phyloP scores from a whole-genome alignment of 306 rosid genomes.

The Lagenaria siceraria region DNA sequence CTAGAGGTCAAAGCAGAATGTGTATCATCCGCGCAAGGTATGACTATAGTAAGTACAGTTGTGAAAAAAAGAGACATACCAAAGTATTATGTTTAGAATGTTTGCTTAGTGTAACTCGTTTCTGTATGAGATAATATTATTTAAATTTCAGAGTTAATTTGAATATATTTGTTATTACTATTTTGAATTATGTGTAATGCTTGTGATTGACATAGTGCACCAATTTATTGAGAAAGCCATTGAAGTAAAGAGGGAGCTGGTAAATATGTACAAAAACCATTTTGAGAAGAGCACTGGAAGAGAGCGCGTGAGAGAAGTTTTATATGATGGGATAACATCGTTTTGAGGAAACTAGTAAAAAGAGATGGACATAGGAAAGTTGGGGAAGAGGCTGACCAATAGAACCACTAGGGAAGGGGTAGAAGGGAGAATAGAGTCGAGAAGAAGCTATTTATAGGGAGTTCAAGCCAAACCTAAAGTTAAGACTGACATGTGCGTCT shows the following conservation, averaged over 20 bases:
- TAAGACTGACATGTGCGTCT: too few relatives aligned
- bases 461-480: too few relatives aligned
- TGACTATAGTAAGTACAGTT: background rate
- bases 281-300: background rate
- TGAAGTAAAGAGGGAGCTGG: background rate
- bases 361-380: too few relatives aligned
- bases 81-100: background rate
- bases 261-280: background rate
- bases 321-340: background rate
- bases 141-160: background rate
- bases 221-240: background rate
- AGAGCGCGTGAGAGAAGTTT: background rate
- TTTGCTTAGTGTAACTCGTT: background rate
- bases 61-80: constrained; percentile 3
- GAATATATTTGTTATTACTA: background rate
- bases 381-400: too few relatives aligned
- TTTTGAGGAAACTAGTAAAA: background rate
- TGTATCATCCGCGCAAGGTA: background rate
- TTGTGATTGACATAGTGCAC: background rate
- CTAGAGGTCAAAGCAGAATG: constrained; percentile 7
- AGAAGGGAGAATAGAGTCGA: too few relatives aligned
- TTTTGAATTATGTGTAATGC: background rate
- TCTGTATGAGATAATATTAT: background rate
- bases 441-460: too few relatives aligned
- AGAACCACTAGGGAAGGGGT: too few relatives aligned